Base-by-base conservation (phyloP, 805 yeast species). In the Brettanomyces naardenensis region DNA sequence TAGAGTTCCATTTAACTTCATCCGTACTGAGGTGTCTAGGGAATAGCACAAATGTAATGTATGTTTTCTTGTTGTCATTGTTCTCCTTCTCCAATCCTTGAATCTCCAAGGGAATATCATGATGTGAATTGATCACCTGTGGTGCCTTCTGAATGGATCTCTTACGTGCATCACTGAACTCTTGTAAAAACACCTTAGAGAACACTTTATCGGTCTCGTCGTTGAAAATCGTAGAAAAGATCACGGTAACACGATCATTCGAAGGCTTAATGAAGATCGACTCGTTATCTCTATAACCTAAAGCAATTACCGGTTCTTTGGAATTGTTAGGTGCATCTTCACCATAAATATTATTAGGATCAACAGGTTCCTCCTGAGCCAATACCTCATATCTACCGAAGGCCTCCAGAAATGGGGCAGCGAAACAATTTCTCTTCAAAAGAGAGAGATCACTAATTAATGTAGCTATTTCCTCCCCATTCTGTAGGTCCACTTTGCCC, bases 101-200 rank as follows among this genome's bases (percentile, higher is more conserved):
- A 40, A 84, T 70, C 58, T 92, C 99, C 53, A 87, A 69, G 6
- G 99, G 99, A n/a, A 97, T 86, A 50, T 86, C 96, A 45, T 70
- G 73, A 56, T 81, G 88, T 5, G 95, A 81, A 54, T 83, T 89
- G 51, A 92, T 73, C 37, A 92, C 99, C 67, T 92, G 99, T 14
- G 99, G 99, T 2, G 97, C 97, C 35, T 92, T 89, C 64, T 92
- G 98, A 43, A 92, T 90, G 4, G 95, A 83, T 60, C 96, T 75
- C 57, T 84, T 84, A 63, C 99, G 78, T 9, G 97, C 96, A 59
- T 89, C 97, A 32, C 88, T 95, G 59, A 89, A 89, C 64, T 89
- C 96, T 58, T 87, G 95, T 45, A 87, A 66, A 54, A 87, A 87
- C 27, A 87, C 95, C 59, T 81, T 86, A 31, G 95, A 94, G 49